These are phyloP conservation scores for Lolium multiflorum DNA, from an alignment of 176 grass and related monocot genomes.

Conservation along the genomic window DNA sequence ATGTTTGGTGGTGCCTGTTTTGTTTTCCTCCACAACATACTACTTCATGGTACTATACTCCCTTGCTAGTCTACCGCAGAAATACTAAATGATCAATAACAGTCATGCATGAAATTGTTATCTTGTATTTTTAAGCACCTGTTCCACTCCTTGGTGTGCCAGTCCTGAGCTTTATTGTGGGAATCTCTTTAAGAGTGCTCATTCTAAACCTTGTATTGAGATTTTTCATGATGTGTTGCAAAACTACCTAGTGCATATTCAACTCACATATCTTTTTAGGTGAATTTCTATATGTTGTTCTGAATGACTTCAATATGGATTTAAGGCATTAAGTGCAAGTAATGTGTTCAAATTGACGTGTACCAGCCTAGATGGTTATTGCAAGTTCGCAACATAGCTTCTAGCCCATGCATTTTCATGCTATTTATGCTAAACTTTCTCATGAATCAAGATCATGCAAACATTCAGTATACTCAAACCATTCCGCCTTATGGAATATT, in stretches of 20 bases:
- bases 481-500: constrained; percentile 23
- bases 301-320: constrained; percentile 13
- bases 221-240: not conserved
- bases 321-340: not conserved
- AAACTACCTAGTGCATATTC: not conserved
- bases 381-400: not conserved
- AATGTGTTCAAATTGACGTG: not conserved
- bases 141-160: not conserved
- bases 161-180: not conserved
- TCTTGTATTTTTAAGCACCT: not conserved
- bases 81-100: not conserved
- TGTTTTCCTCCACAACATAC: not conserved
- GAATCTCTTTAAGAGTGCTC: not conserved
- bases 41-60: not conserved
- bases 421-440: constrained; percentile 5
- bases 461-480: not conserved
- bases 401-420: not conserved
- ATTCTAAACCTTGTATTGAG: not conserved
- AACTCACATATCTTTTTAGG: not conserved
- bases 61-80: not conserved
- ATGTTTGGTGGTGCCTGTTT: not conserved
- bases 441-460: not conserved
- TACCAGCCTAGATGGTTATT: not conserved
- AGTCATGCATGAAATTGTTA: not conserved
- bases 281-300: not conserved